Conservation (phyloP, 352 stramenopile genomes). For the Globisporangium ultimum region DNA sequence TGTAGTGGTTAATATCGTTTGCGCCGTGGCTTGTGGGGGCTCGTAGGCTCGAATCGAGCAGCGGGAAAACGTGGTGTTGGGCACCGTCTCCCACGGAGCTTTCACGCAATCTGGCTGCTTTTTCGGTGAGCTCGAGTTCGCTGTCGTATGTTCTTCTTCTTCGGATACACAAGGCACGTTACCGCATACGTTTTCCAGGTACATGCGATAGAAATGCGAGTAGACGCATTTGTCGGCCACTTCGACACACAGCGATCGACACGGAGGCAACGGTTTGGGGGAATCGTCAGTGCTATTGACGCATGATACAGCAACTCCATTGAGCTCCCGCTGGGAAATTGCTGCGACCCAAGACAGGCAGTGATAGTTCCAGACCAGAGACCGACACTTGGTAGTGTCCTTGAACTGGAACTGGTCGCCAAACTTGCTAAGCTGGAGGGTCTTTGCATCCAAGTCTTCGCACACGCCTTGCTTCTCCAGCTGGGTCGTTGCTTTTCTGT, state of each 20-base stretch:
- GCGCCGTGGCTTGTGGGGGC: conserved; percentile 9
- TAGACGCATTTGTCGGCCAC: conserved; percentile 78
- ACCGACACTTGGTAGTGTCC: conserved; percentile 45
- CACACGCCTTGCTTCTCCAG: conserved; percentile 72
- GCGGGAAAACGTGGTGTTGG: conserved; percentile 50
- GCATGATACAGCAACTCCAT: conserved; percentile 32
- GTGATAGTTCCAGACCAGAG: conserved; percentile 77
- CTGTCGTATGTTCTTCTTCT: conserved; percentile 28
- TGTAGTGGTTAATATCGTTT: too few species aligned
- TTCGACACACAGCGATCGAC: conserved; percentile 68
- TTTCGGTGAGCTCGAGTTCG: conserved; percentile 25
- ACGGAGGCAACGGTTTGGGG: conserved; percentile 43
- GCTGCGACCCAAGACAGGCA: conserved; percentile 63
- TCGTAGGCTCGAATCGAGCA: conserved; percentile 61
- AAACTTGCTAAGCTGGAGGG: conserved; percentile 47
- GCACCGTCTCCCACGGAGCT: conserved; percentile 39
- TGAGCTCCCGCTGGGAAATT: conserved; percentile 39
- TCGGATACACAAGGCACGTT: conserved; percentile 59
- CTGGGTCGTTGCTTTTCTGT: conserved; percentile 49
- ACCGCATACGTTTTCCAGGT: conserved; percentile 65
- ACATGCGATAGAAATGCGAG: conserved; percentile 60
- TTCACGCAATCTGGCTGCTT: conserved; percentile 42
- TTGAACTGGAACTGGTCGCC: conserved; percentile 66
- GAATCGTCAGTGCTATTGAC: conserved; percentile 14
- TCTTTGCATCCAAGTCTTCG: conserved; percentile 68